Evolutionary conservation across 306 rosid species (phyloP).

Genomic region (Morella rubra): DNA sequence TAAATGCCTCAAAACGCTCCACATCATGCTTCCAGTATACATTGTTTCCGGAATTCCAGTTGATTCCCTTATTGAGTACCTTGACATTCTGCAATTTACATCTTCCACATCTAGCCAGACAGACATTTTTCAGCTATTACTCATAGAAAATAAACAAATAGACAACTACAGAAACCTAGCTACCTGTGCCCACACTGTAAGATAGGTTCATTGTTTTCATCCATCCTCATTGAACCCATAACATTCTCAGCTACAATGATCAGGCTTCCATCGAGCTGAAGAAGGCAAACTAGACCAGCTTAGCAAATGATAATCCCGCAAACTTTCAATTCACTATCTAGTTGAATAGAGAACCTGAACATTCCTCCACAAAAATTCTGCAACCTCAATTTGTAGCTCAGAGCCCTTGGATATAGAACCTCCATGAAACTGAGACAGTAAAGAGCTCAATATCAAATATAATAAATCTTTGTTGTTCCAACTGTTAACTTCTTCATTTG

Average conservation of each 20-base stretch:
- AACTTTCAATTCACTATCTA: conserved; percentile 19
- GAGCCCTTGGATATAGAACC: conserved; percentile 86
- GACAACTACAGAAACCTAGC: conserved; percentile 13
- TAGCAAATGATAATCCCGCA: conserved; percentile 16
- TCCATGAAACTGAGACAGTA: conserved; percentile 60
- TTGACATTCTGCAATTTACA: conserved; percentile 85
- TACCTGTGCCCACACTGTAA: conserved; percentile 87
- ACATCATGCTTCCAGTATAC: conserved; percentile 84
- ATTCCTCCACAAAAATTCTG: conserved; percentile 88
- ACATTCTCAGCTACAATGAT: conserved; percentile 57
- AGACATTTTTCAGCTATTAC: conserved; percentile 23
- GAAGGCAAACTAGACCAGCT: conserved; percentile 41
- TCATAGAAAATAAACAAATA: conserved; percentile 5
- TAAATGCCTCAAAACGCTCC: conserved; percentile 61
- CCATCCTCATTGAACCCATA: conserved; percentile 63
- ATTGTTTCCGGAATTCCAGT: conserved; percentile 66
- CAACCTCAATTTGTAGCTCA: conserved; percentile 85
- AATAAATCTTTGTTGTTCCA: conserved; percentile 15
- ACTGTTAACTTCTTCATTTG: conserved; percentile 1
- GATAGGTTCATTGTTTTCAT: conserved; percentile 58
- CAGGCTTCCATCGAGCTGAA: conserved; percentile 87
- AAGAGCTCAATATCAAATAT: conserved; percentile 21
- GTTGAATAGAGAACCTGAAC: conserved; percentile 64
- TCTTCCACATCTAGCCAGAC: conserved; percentile 78
- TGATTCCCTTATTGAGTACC: conserved; percentile 74